Evolutionary conservation across 192 early-diverging fungal species (phyloP), one percentile per base, ranked within the genome.

Genomic region (Backusella morwellensis): DNA sequence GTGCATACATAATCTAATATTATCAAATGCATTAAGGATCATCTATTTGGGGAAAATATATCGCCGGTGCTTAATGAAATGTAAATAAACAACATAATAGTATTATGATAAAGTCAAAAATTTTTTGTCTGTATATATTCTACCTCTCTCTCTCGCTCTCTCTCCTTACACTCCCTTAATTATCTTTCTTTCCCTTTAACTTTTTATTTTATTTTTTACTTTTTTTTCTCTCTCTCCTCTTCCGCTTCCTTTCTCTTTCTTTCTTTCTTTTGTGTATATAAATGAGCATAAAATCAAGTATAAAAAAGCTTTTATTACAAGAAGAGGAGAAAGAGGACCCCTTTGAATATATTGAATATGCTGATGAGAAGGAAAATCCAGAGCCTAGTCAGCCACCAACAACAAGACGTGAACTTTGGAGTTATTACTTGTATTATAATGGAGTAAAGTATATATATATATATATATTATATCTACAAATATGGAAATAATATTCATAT

Each of bases 341-440:
- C 4, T 66, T 75, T 42, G 74, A 75, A 17, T 40, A 35, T 41
- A 75, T 54, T 15, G 54, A 59, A 59, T 59, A 59, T 59, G 8
- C 38, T 1, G 74, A 38, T 9, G 35, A 75, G 7, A 26, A 40
- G n/a, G 54, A 75, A 42, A 36, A 75, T 1, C 36, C 35, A 41
- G 11, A 40, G n/a, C 52, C 19, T 4, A 21, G 52, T 26, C 80
- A 81, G 44, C 76, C 76, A 42, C 34, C 72, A 32, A 73, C 80
- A 26, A 78, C 76, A 1, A 66, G 36, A 32, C 42, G 73, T 29
- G 80, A 81, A 38, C 35, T 81, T 35, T 81, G 75, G 75, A 66
- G 72, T 36, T 81, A 81, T 70, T 81, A 81, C 41, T 59, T 77
- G 35, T 81, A 78, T 66, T 81, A 81, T 72, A 81, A 81, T 38